Percentiles rank a stretch among this genome's conserved stretches.
phyloP scores from a whole-genome alignment of 106 monocot genomes.

The Agapanthus africanus region DNA sequence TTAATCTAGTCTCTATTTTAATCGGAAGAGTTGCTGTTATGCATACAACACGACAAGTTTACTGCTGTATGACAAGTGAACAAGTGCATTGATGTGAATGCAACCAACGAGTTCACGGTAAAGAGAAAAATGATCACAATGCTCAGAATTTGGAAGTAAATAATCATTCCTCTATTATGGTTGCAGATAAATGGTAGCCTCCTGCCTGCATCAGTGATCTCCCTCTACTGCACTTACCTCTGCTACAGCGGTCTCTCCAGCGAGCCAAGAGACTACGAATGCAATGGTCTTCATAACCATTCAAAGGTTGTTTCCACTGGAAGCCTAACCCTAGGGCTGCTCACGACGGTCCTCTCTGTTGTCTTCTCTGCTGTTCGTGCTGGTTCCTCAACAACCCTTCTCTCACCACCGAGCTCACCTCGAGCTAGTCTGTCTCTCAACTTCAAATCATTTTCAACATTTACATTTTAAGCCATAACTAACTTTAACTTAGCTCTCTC shows the following conservation, averaged over 20 bases:
- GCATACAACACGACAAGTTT: too few relatives aligned
- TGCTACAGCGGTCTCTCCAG: constrained; percentile 95
- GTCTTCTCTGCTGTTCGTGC: constrained; percentile 98
- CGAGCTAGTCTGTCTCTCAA: too few relatives aligned
- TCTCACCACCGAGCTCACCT: constrained; percentile 80
- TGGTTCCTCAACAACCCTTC: constrained; percentile 83
- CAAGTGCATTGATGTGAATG: too few relatives aligned
- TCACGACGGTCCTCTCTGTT: constrained; percentile 88
- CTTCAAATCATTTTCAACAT: too few relatives aligned
- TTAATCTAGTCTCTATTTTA: too few relatives aligned
- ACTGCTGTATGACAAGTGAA: too few relatives aligned
- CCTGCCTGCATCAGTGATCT: constrained; percentile 87
- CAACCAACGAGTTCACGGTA: too few relatives aligned
- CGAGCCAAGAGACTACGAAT: constrained; percentile 93
- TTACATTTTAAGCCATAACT: too few relatives aligned
- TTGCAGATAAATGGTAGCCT: constrained; percentile 92
- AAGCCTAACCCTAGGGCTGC: constrained; percentile 71
- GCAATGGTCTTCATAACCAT: constrained; percentile 89
- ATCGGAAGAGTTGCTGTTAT: too few relatives aligned
- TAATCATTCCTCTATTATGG: not conserved
- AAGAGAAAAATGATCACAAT: too few relatives aligned
- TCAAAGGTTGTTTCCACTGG: constrained; percentile 88
- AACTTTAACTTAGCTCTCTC: too few relatives aligned
- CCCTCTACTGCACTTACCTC: constrained; percentile 84
- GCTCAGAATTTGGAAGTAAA: too few relatives aligned